Base-by-base conservation (phyloP, 2,329 filamentous ascomycete genomes). In the Camillea tinctor region DNA sequence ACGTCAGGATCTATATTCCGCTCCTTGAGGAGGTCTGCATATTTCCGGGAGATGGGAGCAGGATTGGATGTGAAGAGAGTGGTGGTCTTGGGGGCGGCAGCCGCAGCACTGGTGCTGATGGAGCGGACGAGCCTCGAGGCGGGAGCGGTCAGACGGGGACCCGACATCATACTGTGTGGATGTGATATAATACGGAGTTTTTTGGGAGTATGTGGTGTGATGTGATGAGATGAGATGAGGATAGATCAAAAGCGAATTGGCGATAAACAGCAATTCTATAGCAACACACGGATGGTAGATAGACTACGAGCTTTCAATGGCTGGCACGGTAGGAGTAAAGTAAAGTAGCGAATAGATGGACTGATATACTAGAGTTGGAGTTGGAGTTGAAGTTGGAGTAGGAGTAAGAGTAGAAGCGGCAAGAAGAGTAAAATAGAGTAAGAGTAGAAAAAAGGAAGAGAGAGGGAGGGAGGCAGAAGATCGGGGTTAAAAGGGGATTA, bases 1-100 rank as follows among this genome's bases (percentile, higher is more conserved):
- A 73, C 72, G 61, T 74, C 72, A 36, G 63, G 58, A 54, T 74
- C 72, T 64, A 66, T 63, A 63, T 70, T 74, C 67, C 69, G 61
- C 61, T 74, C 72, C 65, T 70, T 72, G 50, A 74, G 72, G 20
- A 74, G 72, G 20, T 74, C 72, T 55, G 72, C 72, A 70, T 74
- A 74, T 67, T 74, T 74, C 58, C 68, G 69, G 21, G 70, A 71
- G 19, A 74, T 60, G 50, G 72, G 68, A 40, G 71, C 68, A 3
- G 66, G 49, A 26, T 67, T 73, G 20, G 71, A 71, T 50, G 68
- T 68, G 55, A 73, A 62, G 52, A 71, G 62, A 2, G 71, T 71
- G 21, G 66, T 61, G 11, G 68, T 62, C 55, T 69, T 64, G 30
- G 65, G 63, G 9, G 66, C 63, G n/a, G 67, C 59, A 19, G 60